Conservation (phyloP, 768 basidiomycete genomes). For the Suillus bovinus region DNA sequence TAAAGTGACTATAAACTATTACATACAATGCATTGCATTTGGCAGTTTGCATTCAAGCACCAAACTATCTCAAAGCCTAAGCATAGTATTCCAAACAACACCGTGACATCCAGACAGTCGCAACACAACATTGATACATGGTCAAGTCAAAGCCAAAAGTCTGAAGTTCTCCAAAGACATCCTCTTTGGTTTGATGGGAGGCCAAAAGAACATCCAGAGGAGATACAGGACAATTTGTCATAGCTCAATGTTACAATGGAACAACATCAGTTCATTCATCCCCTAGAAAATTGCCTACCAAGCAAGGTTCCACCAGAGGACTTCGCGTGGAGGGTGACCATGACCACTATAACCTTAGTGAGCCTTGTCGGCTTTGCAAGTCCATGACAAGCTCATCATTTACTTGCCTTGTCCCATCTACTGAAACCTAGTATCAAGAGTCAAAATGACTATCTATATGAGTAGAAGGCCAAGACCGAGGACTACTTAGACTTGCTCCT, state of each 20-base stretch:
- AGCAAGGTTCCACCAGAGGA: not conserved
- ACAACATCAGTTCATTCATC: not conserved
- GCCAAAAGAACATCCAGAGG: not conserved
- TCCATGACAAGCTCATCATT: not conserved
- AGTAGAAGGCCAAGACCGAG: not conserved
- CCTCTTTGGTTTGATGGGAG: not conserved
- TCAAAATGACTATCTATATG: constrained; percentile 9
- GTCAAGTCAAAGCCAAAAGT: not conserved
- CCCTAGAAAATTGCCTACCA: not conserved
- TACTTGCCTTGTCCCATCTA: not conserved
- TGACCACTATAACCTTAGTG: not conserved
- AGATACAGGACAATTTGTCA: not conserved
- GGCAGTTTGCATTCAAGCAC: too few species aligned
- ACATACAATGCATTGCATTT: too few species aligned
- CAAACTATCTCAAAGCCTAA: too few species aligned
- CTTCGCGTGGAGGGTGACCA: not conserved
- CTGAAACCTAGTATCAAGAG: not conserved
- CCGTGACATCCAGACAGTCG: not conserved
- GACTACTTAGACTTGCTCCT: not conserved
- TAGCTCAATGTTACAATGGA: not conserved
- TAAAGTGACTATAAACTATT: too few species aligned
- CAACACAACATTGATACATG: not conserved
- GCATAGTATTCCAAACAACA: not conserved
- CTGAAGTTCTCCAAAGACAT: not conserved
- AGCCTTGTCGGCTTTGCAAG: not conserved